Base-by-base conservation (phyloP, 352 stramenopile species). In the Phytophthora fragariae region DNA sequence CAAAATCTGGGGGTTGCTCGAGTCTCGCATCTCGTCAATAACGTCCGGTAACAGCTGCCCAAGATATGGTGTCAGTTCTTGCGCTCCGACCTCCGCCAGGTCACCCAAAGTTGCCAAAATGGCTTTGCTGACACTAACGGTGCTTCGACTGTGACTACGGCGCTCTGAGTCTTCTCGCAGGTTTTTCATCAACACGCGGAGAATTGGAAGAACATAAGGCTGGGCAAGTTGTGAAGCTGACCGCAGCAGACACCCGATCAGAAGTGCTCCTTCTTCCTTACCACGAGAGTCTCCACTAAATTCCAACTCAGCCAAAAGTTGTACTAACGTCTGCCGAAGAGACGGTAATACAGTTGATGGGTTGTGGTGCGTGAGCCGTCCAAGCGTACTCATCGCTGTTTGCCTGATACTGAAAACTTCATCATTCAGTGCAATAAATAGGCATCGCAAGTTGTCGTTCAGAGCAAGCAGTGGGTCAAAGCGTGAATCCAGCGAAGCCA, bases 351-450 rank as follows among this genome's bases (percentile, higher is more conserved):
- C 87, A 11, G 86, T 86, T 15, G 90, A 90, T 6, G 90, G 90
- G 44, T 97, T 97, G 72, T 95, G 85, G 35, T 95, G 86, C 33
- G 89, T 95, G n/a, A 97, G 75, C 12, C 90, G 81, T 41, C 90
- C 90, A 17, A 97, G 79, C 55, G 88, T 97, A 71, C 88, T 96
- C 90, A 97, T 97, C 10, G 90, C 90, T 1, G 88, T 94, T 74
- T 95, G 83, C n/a, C 90, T 88, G 56, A 97, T 97, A 35, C 93
- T 91, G 61, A 97, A 94, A 9, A 93, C 75, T 55, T 97, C 90
- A 62, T 97, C 90, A 60, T 97, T 95, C 5, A 97, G 58, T 8
- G 90, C 89, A 70, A 97, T 97, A 70, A 97, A 97, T 35, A 97
- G 57, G 33, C 90, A 95, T 0, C 90, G 82, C 52, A 97, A 70